A percentile compares a stretch with the other conserved stretches of the same genome.
phyloP scores from a whole-genome alignment of 2,329 filamentous ascomycete genomes.

The Trichoderma koningii region DNA sequence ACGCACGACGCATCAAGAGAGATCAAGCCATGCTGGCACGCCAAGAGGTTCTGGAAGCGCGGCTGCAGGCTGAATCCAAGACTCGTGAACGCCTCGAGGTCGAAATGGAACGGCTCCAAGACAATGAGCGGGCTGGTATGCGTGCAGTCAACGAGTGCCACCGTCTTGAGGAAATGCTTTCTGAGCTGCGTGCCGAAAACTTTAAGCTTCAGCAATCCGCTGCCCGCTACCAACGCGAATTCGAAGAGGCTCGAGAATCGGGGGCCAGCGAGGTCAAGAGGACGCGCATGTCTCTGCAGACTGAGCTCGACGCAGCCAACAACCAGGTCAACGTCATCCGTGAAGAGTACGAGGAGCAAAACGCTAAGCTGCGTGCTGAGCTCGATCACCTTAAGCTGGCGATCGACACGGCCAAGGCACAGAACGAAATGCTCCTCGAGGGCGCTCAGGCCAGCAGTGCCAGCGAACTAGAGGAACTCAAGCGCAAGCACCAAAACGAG shows the following conservation, averaged over 20 bases:
- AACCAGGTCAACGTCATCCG: constrained; percentile 83
- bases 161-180: constrained; percentile 57
- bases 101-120: constrained; percentile 66
- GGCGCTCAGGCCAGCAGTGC: constrained; percentile 72
- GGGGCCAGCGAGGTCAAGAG: constrained; percentile 79
- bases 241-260: constrained; percentile 79
- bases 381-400: constrained; percentile 78
- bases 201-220: constrained; percentile 70
- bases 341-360: constrained; percentile 78
- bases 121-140: constrained; percentile 65
- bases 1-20: constrained; percentile 73
- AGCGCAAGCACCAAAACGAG: constrained; percentile 64
- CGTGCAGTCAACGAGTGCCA: constrained; percentile 64
- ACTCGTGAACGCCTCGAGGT: constrained; percentile 67
- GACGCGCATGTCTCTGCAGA: constrained; percentile 74
- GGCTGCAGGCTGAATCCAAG: constrained; percentile 72
- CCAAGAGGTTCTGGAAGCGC: constrained; percentile 76
- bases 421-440: constrained; percentile 81
- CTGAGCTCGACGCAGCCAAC: constrained; percentile 80
- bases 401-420: constrained; percentile 76
- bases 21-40: constrained; percentile 78
- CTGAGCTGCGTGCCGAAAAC: constrained; percentile 66
- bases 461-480: constrained; percentile 53
- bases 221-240: constrained; percentile 74
- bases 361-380: constrained; percentile 70